A percentile compares a stretch with the other conserved stretches of the same genome.
Evolutionary conservation across 495 filamentous ascomycete genomes (phyloP).

Genomic region (Penicillium herquei): DNA sequence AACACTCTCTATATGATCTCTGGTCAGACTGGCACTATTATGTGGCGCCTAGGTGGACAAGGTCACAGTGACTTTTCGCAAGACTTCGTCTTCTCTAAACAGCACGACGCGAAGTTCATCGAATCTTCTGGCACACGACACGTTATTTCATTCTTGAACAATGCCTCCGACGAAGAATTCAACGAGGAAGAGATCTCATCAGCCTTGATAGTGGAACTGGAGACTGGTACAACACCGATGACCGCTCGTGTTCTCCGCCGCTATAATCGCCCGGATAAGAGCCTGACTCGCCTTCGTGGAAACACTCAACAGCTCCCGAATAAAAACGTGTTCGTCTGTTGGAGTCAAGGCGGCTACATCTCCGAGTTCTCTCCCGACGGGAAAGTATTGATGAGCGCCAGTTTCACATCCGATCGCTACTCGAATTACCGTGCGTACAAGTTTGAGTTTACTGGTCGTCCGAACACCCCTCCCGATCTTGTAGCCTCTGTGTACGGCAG

Average conservation of each 20-base stretch:
- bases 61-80: conserved; percentile 32
- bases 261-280: conserved; percentile 40
- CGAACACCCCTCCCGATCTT: conserved; percentile 25
- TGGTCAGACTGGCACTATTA: conserved; percentile 51
- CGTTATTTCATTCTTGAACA: conserved; percentile 53
- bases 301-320: conserved; percentile 53
- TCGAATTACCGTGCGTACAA: conserved; percentile 37
- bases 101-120: conserved; percentile 58
- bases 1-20: conserved; percentile 57
- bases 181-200: conserved; percentile 45
- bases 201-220: conserved; percentile 51
- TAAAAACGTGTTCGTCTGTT: conserved; percentile 56
- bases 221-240: conserved; percentile 41
- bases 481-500: conserved; percentile 29
- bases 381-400: conserved; percentile 38
- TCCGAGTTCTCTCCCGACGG: conserved; percentile 53
- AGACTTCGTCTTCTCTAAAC: conserved; percentile 56
- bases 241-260: conserved; percentile 41
- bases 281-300: conserved; percentile 53
- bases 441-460: conserved; percentile 30
- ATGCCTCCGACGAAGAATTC: conserved; percentile 46
- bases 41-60: conserved; percentile 56
- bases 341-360: conserved; percentile 52
- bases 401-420: conserved; percentile 25
- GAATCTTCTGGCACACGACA: conserved; percentile 39